Base-by-base conservation (phyloP, 371 early-diverging fungal genomes). In the Conidiobolus incongruus region DNA sequence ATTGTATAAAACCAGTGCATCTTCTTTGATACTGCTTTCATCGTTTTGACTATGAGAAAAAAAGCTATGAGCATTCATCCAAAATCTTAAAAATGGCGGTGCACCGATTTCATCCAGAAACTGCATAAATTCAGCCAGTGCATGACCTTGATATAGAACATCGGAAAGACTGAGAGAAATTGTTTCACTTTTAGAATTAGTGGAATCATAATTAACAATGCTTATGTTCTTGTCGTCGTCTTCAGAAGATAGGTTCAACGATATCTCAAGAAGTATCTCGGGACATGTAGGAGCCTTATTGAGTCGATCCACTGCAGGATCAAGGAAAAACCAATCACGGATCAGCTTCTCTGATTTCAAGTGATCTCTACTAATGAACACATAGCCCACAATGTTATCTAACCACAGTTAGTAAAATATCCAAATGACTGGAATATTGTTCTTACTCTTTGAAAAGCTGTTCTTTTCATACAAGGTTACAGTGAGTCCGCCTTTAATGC, bases 71-170 rank as follows among this genome's bases (percentile, higher is more conserved):
- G 40, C 52, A 24, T 52, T 49, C 38, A 46, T 49, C 49, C 49
- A 44, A 35, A 52, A 46, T 20, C 49, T 23, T 10, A 52, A 35
- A 35, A 48, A 52, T 11, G 45, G 45, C 1, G 49, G 46, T 4
- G 40, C 26, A 12, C 34, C 19, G 11, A 26, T 21, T 36, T 48
- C 49, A 13, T 52, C 52, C 10, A 52, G 17, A 35, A 48, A 49
- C 22, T 49, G 46, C 52, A 52, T 52, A 43, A 52, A 49, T 24
- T 49, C 52, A 15, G 44, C 46, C 26, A 52, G 49, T 15, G 16
- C 24, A 19, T 48, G 17, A 12, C 15, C 15, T 5, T 34, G 29
- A 13, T 13, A 33, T 28, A 40, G 34, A 20, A 26, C 38, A 23
- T 4, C 13, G 17, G 38, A 19, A 20, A 30, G 34, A 33, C 15